Conservation (phyloP, 441 rosid species). For the Dalechampia spathulata region DNA sequence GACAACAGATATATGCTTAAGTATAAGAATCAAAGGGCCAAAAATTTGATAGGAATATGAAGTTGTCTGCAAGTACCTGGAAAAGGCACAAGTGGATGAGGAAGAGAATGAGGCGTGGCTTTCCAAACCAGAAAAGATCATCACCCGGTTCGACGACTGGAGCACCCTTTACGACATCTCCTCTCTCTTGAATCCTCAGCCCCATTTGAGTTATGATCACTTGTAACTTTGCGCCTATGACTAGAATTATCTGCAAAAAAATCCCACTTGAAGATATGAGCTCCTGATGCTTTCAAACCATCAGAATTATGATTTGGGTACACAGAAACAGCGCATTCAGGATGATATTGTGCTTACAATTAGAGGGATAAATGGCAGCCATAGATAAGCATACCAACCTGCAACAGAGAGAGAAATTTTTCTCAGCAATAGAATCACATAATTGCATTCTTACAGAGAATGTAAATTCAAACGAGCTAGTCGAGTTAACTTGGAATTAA, state of each 20-base stretch:
- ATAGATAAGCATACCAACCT: conserved; percentile 67
- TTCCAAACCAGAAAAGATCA: conserved; percentile 92
- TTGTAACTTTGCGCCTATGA: conserved; percentile 77
- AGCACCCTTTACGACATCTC: conserved; percentile 84
- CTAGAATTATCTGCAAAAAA: conserved; percentile 47
- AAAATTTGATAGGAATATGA: background rate
- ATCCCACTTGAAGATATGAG: background rate
- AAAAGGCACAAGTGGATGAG: conserved; percentile 82
- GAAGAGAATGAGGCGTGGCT: conserved; percentile 73
- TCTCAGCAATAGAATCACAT: too few species aligned
- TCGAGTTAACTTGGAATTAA: too few species aligned
- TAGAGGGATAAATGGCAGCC: conserved; percentile 91
- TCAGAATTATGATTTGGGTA: background rate
- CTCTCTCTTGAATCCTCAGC: conserved; percentile 73
- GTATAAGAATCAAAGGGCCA: too few species aligned
- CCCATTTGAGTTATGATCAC: conserved; percentile 82
- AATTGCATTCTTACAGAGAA: too few species aligned
- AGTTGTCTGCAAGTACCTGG: conserved; percentile 43
- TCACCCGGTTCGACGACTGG: conserved; percentile 86
- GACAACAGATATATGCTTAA: too few species aligned
- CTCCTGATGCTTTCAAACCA: background rate
- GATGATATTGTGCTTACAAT: conserved; percentile 42
- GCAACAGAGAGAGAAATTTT: conserved; percentile 13
- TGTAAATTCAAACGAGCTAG: too few species aligned
- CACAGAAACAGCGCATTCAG: background rate